Evolutionary conservation across 2,329 filamentous ascomycete species (phyloP).

Genomic region (Orbilia brochopaga): DNA sequence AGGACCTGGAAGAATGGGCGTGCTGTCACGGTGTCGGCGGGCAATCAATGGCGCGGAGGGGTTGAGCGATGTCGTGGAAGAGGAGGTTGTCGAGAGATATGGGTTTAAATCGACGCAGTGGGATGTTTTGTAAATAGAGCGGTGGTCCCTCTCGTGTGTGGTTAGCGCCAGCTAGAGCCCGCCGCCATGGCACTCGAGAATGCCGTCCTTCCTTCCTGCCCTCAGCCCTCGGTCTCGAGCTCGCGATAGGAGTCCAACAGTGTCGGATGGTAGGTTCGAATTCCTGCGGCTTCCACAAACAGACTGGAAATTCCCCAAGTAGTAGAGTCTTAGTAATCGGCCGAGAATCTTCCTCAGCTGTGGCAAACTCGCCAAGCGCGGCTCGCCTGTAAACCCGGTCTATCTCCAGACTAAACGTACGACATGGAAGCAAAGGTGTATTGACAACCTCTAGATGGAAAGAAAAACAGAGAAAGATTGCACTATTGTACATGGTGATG

Average conservation of each 20-base stretch:
- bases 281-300: not conserved
- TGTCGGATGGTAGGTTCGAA: too few relatives aligned
- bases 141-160: too few relatives aligned
- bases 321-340: slow-evolving; percentile 26
- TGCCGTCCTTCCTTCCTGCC: too few relatives aligned
- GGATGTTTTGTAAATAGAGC: too few relatives aligned
- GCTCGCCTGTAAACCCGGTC: not conserved
- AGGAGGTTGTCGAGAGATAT: not conserved
- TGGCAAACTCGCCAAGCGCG: slow-evolving; percentile 16
- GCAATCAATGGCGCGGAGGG: not conserved
- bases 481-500: slow-evolving; percentile 38
- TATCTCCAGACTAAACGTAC: slow-evolving; percentile 17
- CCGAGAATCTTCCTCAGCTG: slow-evolving; percentile 9
- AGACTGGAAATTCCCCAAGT: slow-evolving; percentile 3
- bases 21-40: not conserved
- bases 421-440: too few relatives aligned
- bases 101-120: not conserved
- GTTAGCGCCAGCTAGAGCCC: not conserved
- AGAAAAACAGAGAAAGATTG: not conserved
- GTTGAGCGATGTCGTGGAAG: not conserved
- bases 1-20: slow-evolving; percentile 15
- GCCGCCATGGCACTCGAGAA: not conserved
- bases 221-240: too few relatives aligned
- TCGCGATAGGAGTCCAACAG: too few relatives aligned
- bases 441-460: slow-evolving; percentile 8